Base-by-base conservation (phyloP, 2,329 filamentous ascomycete genomes). In the Pestalotiopsis sp. region DNA sequence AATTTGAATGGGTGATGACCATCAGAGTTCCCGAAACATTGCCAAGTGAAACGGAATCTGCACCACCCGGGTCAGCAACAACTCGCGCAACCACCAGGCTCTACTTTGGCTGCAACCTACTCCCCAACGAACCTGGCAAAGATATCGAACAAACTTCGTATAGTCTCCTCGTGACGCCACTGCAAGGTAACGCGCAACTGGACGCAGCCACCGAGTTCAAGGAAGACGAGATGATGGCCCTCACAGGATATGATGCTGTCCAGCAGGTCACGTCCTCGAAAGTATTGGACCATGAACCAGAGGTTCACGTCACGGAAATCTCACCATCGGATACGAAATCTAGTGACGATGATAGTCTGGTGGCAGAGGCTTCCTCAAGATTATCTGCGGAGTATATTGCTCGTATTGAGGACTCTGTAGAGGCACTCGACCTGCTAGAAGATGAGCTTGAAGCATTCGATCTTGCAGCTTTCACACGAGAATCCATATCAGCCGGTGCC, bases 391-490 rank as follows among this genome's bases (percentile, higher is more conserved):
- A 80, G 63, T 74, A 75, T 36, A 71, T 80, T 41, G 76, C 78
- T 31, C 85, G 87, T 20, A 91, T 91, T 64, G 89, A 91, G 74
- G 89, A 91, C 75, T 90, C 89, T 1, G 80, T 91, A 9, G 89
- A 90, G 75, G 88, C 88, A 70, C 80, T 91, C 23, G 89, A 91
- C 74, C 82, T 83, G 69, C 81, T 91, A 17, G 88, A 91, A 72
- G 89, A 91, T 39, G 83, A 90, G 64, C 81, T 91, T 11, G 89
- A 91, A 72, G 86, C 83, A 2, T 80, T 89, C 41, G 75, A 81
- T 64, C 69, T 75, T 45, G 75, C 75, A 56, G 74, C 77, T 38
- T 72, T 71, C 64, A 72, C 77, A 23, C 70, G 71, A 45, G 65
- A 72, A 62, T 70, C 75, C 12, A 58, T 73, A 4, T 69, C 75